Evolutionary conservation across 78 protist species (phyloP).

Genomic region (Protostelium mycophagum): DNA sequence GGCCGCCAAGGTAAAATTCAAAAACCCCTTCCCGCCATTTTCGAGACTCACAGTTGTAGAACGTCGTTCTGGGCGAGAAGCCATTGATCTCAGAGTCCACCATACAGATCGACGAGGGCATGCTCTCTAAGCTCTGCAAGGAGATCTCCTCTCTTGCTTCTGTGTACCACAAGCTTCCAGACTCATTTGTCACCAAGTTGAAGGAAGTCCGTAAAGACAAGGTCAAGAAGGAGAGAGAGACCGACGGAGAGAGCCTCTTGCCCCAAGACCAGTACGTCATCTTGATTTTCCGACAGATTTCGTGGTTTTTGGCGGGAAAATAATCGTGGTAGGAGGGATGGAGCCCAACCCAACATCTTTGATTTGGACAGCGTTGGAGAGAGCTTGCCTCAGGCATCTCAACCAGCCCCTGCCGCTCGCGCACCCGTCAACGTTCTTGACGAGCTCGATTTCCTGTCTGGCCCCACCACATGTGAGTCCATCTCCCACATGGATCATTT

Average conservation of each 20-base stretch:
- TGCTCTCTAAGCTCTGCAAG: conserved; percentile 86
- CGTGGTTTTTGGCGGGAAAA: no score
- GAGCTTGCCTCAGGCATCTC: neutral
- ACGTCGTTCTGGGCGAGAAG: conserved; percentile 82
- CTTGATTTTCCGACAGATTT: neutral
- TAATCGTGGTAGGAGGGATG: neutral
- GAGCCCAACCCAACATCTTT: neutral
- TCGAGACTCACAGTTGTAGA: neutral
- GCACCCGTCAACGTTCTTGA: neutral
- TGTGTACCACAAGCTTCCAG: conserved; percentile 95
- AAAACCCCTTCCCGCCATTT: no score
- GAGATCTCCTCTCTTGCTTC: conserved; percentile 89
- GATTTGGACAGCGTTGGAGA: neutral
- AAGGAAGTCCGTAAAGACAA: conserved; percentile 16
- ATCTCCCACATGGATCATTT: no score
- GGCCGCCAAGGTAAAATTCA: conserved; percentile 80
- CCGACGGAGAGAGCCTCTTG: neutral
- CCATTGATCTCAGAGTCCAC: conserved; percentile 91
- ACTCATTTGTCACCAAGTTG: conserved; percentile 61
- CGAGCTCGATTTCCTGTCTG: neutral
- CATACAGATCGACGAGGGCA: conserved; percentile 59
- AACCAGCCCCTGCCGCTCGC: neutral
- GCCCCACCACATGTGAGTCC: neutral
- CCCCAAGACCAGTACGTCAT: neutral
- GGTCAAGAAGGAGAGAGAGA: conserved; percentile 1